Evolutionary conservation across 805 yeast genomes (phyloP).

Genomic region (Ogataea paraovalis): DNA sequence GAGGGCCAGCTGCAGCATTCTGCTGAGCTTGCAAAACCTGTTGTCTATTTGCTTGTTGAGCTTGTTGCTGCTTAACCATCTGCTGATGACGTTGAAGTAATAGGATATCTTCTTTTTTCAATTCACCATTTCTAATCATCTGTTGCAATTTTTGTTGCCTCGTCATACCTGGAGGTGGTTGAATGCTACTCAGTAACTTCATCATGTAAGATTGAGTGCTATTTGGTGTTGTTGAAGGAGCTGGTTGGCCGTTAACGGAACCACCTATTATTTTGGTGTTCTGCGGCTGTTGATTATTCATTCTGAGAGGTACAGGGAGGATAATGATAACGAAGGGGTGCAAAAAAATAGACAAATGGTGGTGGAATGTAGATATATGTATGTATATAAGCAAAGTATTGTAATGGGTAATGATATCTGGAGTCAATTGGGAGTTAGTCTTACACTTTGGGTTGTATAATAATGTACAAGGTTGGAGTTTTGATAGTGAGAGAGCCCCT

Average conservation of each 20-base stretch:
- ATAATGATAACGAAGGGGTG: background rate
- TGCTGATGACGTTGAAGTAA: conserved; percentile 31
- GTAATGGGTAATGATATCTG: background rate
- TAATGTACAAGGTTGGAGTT: background rate
- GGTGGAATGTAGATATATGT: background rate
- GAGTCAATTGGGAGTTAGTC: background rate
- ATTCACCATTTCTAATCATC: conserved; percentile 29
- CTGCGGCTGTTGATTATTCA: background rate
- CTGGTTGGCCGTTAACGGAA: conserved; percentile 8
- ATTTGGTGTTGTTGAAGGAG: conserved; percentile 6
- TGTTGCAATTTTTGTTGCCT: conserved; percentile 31
- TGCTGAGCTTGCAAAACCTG: conserved; percentile 9
- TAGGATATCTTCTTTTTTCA: conserved; percentile 29
- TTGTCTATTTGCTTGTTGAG: conserved; percentile 13
- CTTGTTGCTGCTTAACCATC: conserved; percentile 27
- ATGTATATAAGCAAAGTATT: background rate
- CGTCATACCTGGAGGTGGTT: conserved; percentile 33
- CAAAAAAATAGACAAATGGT: background rate
- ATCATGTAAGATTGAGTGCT: conserved; percentile 25
- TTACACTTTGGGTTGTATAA: background rate
- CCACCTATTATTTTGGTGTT: conserved; percentile 10
- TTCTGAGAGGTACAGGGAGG: background rate
- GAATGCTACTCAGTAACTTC: conserved; percentile 27
- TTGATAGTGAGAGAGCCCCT: background rate
- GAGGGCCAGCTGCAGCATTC: conserved; percentile 19